Conservation (phyloP, 371 early-diverging fungal species). For the Haplosporangium sp. region DNA sequence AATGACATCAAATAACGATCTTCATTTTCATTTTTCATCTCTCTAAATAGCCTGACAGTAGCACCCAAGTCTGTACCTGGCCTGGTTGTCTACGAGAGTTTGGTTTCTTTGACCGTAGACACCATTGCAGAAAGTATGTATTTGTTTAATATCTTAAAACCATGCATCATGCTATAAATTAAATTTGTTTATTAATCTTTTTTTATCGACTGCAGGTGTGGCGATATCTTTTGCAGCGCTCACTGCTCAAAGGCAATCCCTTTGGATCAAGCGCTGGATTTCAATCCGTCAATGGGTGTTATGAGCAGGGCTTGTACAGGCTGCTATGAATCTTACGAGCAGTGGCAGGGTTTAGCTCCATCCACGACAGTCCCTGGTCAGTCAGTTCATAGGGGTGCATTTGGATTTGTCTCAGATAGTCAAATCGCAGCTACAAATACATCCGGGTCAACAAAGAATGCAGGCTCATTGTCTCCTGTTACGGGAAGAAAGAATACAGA, state of each 20-base stretch:
- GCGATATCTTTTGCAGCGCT: slow-evolving; percentile 55
- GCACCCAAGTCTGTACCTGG: slow-evolving; percentile 50
- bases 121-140: slow-evolving; percentile 50
- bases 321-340: slow-evolving; percentile 47
- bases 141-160: neutral
- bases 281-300: slow-evolving; percentile 45
- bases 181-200: neutral
- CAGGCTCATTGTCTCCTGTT: slow-evolving; percentile 4
- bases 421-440: slow-evolving; percentile 12
- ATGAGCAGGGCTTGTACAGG: slow-evolving; percentile 45
- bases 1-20: slow-evolving; percentile 1
- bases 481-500: slow-evolving; percentile 20
- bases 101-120: slow-evolving; percentile 52
- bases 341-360: slow-evolving; percentile 42
- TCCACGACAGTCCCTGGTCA: slow-evolving; percentile 7
- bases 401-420: slow-evolving; percentile 28
- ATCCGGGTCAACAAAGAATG: slow-evolving; percentile 2
- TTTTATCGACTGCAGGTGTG: slow-evolving; percentile 26
- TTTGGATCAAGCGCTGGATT: slow-evolving; percentile 46
- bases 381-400: slow-evolving; percentile 7
- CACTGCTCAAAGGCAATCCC: slow-evolving; percentile 53
- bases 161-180: neutral
- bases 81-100: slow-evolving; percentile 48
- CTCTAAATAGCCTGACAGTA: slow-evolving; percentile 38
- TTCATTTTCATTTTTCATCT: neutral